Percentiles rank a stretch among this genome's conserved stretches.
phyloP scores from a whole-genome alignment of 192 early-diverging fungal species.

The Rhizoclosmatium globosum region DNA sequence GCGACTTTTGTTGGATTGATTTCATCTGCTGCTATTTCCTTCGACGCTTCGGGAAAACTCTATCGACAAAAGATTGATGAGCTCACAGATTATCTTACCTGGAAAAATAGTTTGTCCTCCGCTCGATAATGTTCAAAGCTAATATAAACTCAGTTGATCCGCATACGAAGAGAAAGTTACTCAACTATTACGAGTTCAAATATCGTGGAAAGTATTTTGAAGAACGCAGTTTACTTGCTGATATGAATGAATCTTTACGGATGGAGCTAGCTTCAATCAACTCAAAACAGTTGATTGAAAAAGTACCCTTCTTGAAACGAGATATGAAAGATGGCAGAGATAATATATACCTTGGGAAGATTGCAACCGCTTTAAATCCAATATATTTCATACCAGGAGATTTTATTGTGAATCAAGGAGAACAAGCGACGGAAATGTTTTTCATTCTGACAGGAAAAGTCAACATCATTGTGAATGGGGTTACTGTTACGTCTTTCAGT shows the following conservation, averaged over 20 bases:
- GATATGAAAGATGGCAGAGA: constrained; percentile 44
- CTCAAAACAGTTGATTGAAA: constrained; percentile 36
- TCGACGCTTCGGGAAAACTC: constrained; percentile 8
- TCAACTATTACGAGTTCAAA: constrained; percentile 39
- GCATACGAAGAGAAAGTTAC: constrained; percentile 24
- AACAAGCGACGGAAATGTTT: constrained; percentile 45
- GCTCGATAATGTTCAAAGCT: too few relatives aligned
- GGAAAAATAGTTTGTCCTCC: not conserved
- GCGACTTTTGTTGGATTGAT: constrained; percentile 6
- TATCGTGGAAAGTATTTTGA: constrained; percentile 46
- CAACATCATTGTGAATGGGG: constrained; percentile 36
- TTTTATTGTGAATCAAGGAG: constrained; percentile 35
- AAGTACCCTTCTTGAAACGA: constrained; percentile 44
- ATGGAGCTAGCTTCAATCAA: constrained; percentile 45
- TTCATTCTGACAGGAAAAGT: constrained; percentile 42
- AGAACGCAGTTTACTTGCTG: constrained; percentile 29
- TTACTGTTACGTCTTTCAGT: constrained; percentile 23
- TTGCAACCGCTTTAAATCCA: constrained; percentile 38
- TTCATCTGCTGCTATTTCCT: constrained; percentile 18
- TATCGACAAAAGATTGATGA: constrained; percentile 21
- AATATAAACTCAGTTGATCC: not conserved
- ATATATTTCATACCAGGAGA: constrained; percentile 41
- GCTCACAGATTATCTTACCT: constrained; percentile 11
- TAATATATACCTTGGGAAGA: constrained; percentile 37
- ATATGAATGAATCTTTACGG: constrained; percentile 41